A percentile compares a stretch with the other conserved stretches of the same genome.
phyloP scores from a whole-genome alignment of 2,329 filamentous ascomycete genomes.

The Stenocarpella maydis region DNA sequence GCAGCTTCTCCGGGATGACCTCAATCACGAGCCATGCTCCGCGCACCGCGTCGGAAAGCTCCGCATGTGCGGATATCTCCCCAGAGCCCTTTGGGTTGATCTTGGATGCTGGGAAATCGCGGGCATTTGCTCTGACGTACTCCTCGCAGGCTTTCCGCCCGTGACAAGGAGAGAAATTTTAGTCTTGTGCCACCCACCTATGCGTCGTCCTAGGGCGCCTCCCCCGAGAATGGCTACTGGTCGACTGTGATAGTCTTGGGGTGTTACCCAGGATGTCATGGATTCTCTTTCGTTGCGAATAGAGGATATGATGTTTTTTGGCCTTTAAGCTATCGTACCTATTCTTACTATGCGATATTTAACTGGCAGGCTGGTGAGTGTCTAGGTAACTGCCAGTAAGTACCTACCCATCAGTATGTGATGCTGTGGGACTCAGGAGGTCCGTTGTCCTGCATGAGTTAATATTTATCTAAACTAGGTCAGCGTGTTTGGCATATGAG shows the following conservation, averaged over 20 bases:
- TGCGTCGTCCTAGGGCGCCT: slow-evolving; percentile 53
- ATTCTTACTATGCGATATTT: background rate
- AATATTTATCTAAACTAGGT: too few relatives aligned
- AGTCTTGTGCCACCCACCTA: slow-evolving; percentile 36
- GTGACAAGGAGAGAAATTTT: background rate
- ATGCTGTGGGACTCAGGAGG: background rate
- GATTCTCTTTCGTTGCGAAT: background rate
- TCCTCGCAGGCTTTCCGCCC: slow-evolving; percentile 46
- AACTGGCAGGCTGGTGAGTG: background rate
- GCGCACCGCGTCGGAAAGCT: slow-evolving; percentile 50
- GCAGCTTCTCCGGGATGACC: slow-evolving; percentile 58
- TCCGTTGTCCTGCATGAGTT: background rate
- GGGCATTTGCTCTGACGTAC: slow-evolving; percentile 50
- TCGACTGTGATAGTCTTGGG: slow-evolving; percentile 36
- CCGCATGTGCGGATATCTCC: slow-evolving; percentile 44
- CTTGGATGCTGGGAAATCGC: slow-evolving; percentile 39
- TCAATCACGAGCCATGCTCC: slow-evolving; percentile 63
- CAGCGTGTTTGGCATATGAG: too few relatives aligned
- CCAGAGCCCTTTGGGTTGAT: slow-evolving; percentile 38
- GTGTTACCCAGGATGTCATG: slow-evolving; percentile 10
- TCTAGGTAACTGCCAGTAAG: too few relatives aligned
- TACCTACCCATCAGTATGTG: background rate
- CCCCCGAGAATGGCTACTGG: slow-evolving; percentile 51
- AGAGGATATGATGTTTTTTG: background rate
- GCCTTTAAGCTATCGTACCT: too few relatives aligned